Base-by-base conservation (phyloP, 148 eudicot genomes). In the Rhododendron ovatum region DNA sequence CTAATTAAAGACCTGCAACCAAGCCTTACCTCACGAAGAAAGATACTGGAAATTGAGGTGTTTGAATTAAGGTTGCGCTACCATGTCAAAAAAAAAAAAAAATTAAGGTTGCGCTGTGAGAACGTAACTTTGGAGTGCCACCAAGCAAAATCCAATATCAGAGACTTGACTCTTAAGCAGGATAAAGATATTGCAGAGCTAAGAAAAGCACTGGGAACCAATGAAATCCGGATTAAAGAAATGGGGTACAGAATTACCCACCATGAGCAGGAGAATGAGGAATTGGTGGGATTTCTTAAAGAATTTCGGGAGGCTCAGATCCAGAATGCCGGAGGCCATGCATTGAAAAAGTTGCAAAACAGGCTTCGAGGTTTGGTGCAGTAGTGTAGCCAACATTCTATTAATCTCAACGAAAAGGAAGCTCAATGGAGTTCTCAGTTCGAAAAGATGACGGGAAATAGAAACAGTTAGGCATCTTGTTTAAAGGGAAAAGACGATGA, bases 11-110 rank as follows among this genome's bases (percentile, higher is more conserved):
- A 91, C 91, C 88, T 90, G 95, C 88, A 92, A 94, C 89, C 95
- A 94, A 87, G 91, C 94, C 83, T 88, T 94, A 76, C 91, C 95
- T 83, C 93, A 90, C 73, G 95, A 94, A 90, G 94, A 94, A 90
- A 95, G 95, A 41, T 41, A 41, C 1, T 41, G 45, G 45, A 41
- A 41, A 41, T 41, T 41, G 45, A 41, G 45, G 45, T 41, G 7
- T 41, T 41, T 6, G 45, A 87, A 80, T 85, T 94, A 88, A 90
- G 45, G 45, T 41, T 41, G 45, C 0, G 45, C 7, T 41, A n/a
- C n/a, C n/a, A n/a, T n/a, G n/a, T n/a, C n/a, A n/a, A n/a, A n/a
- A n/a, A n/a, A n/a, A n/a, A n/a, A n/a, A n/a, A n/a, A n/a, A n/a
- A 87, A 80, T 85, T 94, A 88, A 90, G 45, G 45, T 41, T 41